phyloP scores from a whole-genome alignment of 2,329 filamentous ascomycete species.

The Diatrype stigma region DNA sequence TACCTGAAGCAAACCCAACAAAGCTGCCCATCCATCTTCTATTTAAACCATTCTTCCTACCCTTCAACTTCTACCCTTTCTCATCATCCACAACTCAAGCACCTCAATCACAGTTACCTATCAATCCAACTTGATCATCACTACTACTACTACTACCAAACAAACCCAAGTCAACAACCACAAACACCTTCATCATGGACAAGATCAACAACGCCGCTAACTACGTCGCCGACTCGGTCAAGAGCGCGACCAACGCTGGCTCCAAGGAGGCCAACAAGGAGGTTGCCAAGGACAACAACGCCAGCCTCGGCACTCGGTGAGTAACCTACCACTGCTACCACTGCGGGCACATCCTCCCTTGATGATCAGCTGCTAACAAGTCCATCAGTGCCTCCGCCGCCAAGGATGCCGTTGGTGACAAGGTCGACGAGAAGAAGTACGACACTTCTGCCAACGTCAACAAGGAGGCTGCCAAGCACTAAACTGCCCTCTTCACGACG shows the following conservation, averaged over 20 bases:
- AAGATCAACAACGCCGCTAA: slow-evolving; percentile 59
- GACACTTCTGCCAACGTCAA: slow-evolving; percentile 29
- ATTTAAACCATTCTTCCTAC: slow-evolving; percentile 20
- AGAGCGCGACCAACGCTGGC: slow-evolving; percentile 50
- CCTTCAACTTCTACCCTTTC: not conserved
- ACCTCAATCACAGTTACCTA: slow-evolving; percentile 7
- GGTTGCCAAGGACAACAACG: slow-evolving; percentile 59
- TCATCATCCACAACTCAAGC: slow-evolving; percentile 6
- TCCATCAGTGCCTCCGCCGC: slow-evolving; percentile 38
- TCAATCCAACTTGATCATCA: slow-evolving; percentile 12
- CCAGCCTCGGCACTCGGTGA: slow-evolving; percentile 50
- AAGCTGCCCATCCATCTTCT: slow-evolving; percentile 7
- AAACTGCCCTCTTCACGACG: slow-evolving; percentile 11
- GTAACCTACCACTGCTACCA: slow-evolving; percentile 9
- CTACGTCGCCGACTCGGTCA: slow-evolving; percentile 63
- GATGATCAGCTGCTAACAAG: slow-evolving; percentile 23
- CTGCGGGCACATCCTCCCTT: not conserved
- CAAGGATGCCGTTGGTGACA: slow-evolving; percentile 46
- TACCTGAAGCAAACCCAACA: not conserved
- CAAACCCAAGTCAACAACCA: slow-evolving; percentile 10
- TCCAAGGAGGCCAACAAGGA: slow-evolving; percentile 69
- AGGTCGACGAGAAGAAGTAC: slow-evolving; percentile 37
- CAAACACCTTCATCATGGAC: slow-evolving; percentile 41
- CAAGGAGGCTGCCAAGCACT: slow-evolving; percentile 34
- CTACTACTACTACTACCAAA: slow-evolving; percentile 13